A percentile compares a stretch with the other conserved stretches of the same genome.
Evolutionary conservation across 805 yeast genomes (phyloP).

Genomic region (Hanseniaspora nectarophila): DNA sequence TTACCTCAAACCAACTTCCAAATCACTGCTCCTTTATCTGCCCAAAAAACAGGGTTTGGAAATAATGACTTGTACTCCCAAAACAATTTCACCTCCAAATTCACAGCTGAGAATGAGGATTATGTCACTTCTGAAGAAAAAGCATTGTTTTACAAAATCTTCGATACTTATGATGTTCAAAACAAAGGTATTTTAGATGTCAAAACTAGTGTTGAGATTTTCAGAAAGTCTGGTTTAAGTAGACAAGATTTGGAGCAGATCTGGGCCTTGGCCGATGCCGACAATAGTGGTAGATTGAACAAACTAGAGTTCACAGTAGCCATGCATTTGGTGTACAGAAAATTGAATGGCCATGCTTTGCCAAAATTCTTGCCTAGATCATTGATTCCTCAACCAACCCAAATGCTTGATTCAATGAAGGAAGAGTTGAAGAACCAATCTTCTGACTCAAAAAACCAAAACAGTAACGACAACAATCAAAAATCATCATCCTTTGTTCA

Average conservation of each 20-base stretch:
- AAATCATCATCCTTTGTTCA: slow-evolving; percentile 51
- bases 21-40: slow-evolving; percentile 29
- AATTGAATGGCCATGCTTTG: slow-evolving; percentile 75
- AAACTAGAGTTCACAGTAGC: slow-evolving; percentile 91
- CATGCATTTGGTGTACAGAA: slow-evolving; percentile 89
- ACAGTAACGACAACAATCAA: slow-evolving; percentile 16
- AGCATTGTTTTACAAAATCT: slow-evolving; percentile 71
- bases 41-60: slow-evolving; percentile 38
- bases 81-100: slow-evolving; percentile 27
- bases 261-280: slow-evolving; percentile 80
- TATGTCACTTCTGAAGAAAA: slow-evolving; percentile 82
- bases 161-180: slow-evolving; percentile 70
- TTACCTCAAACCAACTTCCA: slow-evolving; percentile 36
- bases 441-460: slow-evolving; percentile 14
- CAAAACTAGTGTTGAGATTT: slow-evolving; percentile 68
- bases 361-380: slow-evolving; percentile 80
- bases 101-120: slow-evolving; percentile 36
- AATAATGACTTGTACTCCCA: slow-evolving; percentile 32
- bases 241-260: slow-evolving; percentile 78
- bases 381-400: slow-evolving; percentile 74
- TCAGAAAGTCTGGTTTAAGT: slow-evolving; percentile 80
- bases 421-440: slow-evolving; percentile 29
- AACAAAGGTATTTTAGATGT: slow-evolving; percentile 66
- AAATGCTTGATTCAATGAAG: slow-evolving; percentile 63
- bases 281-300: slow-evolving; percentile 70